A percentile compares a stretch with the other conserved stretches of the same genome.
phyloP scores from a whole-genome alignment of 2,329 filamentous ascomycete species.

The Ceratocystis cubensis region DNA sequence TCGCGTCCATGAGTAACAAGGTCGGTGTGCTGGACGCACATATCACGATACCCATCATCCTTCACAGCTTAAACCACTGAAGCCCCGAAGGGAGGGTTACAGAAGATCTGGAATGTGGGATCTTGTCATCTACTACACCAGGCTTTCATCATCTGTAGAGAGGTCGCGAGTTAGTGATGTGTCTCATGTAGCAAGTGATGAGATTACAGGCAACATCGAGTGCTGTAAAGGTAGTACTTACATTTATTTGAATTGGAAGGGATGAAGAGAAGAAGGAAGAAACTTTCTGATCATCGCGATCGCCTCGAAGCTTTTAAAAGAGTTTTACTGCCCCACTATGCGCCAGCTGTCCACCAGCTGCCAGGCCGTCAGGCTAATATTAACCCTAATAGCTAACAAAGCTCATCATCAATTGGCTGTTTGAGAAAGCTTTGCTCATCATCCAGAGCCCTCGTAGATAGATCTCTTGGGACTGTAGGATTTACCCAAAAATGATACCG shows the following conservation, averaged over 20 bases:
- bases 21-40: conserved; percentile 97
- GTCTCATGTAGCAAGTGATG: conserved; percentile 7
- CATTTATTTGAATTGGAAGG: conserved; percentile 99
- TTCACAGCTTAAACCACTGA: conserved; percentile 65
- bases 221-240: conserved; percentile 41
- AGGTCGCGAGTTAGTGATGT: conserved; percentile 27
- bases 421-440: not conserved
- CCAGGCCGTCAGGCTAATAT: not conserved
- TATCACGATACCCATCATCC: conserved; percentile 69
- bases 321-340: conserved; percentile 15
- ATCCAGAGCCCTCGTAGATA: not conserved
- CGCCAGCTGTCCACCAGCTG: conserved; percentile 4
- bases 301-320: conserved; percentile 10
- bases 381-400: conserved; percentile 14
- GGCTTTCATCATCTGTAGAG: conserved; percentile 93
- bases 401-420: not conserved
- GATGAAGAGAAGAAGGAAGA: conserved; percentile 50
- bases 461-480: not conserved
- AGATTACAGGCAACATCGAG: not conserved
- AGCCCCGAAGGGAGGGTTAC: conserved; percentile 82
- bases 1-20: conserved; percentile 99
- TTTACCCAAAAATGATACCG: not conserved
- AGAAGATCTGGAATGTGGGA: conserved; percentile 48
- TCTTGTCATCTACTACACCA: conserved; percentile 85
- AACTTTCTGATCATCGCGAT: conserved; percentile 26